phyloP scores from a whole-genome alignment of 495 filamentous ascomycete genomes.

The Tetracladium setigerum region DNA sequence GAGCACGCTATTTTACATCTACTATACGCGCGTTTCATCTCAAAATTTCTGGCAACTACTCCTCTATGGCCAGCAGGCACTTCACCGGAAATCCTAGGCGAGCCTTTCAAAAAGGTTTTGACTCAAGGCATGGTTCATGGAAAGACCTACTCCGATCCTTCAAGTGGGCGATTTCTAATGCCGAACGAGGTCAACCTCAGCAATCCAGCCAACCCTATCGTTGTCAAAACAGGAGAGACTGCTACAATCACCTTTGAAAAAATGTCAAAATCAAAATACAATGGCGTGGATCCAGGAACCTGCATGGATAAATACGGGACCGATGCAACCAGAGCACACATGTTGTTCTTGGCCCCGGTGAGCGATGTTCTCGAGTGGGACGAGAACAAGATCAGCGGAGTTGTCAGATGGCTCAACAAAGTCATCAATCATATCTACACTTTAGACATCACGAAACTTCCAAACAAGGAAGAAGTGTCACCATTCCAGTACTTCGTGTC shows the following conservation, averaged over 20 bases:
- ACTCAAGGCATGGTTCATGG: conserved; percentile 93
- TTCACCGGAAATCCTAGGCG: conserved; percentile 28
- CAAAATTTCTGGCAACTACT: conserved; percentile 69
- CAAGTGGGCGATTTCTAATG: conserved; percentile 68
- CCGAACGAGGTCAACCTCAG: conserved; percentile 67
- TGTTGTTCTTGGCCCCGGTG: conserved; percentile 80
- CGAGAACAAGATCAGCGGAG: conserved; percentile 69
- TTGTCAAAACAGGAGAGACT: conserved; percentile 46
- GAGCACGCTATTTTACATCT: conserved; percentile 89
- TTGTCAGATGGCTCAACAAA: conserved; percentile 69
- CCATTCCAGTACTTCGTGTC: conserved; percentile 21
- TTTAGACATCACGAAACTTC: conserved; percentile 4
- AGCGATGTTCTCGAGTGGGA: conserved; percentile 84
- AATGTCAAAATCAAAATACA: conserved; percentile 95
- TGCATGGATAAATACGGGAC: conserved; percentile 70
- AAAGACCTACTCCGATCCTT: conserved; percentile 69
- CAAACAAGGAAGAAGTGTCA: conserved; percentile 6
- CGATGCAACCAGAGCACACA: conserved; percentile 77
- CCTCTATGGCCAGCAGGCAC: conserved; percentile 38
- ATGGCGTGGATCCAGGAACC: conserved; percentile 73
- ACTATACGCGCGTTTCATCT: conserved; percentile 86
- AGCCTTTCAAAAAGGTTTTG: conserved; percentile 75
- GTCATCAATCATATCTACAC: conserved; percentile 32
- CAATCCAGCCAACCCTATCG: conserved; percentile 45
- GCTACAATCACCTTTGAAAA: conserved; percentile 71